Evolutionary conservation across 192 early-diverging fungal genomes (phyloP).

Genomic region (Podila minutissima): DNA sequence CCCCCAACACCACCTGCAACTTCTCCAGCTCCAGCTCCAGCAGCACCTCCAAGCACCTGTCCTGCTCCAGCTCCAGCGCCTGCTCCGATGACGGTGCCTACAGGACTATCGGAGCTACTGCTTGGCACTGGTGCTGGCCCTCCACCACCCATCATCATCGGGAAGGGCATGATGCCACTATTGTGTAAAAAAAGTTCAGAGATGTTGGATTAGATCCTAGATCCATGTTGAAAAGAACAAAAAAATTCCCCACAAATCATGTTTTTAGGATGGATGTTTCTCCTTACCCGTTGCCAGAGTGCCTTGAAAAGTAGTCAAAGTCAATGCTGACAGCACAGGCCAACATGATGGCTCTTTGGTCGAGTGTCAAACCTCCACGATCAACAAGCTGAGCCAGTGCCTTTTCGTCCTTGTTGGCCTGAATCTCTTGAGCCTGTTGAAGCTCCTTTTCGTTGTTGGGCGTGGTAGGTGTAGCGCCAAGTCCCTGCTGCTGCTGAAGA

Average conservation of each 20-base stretch:
- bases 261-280: background rate
- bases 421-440: conserved; percentile 18
- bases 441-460: conserved; percentile 10
- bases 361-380: conserved; percentile 67
- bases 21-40: conserved; percentile 12
- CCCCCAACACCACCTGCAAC: conserved; percentile 14
- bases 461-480: conserved; percentile 14
- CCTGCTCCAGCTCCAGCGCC: conserved; percentile 31
- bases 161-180: conserved; percentile 53
- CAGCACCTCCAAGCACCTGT: conserved; percentile 24
- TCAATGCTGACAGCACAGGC: conserved; percentile 88
- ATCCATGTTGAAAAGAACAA: background rate
- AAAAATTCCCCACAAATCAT: background rate
- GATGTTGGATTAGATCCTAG: background rate
- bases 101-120: conserved; percentile 14
- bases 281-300: conserved; percentile 62
- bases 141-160: conserved; percentile 57
- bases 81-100: conserved; percentile 28
- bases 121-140: conserved; percentile 41
- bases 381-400: conserved; percentile 34
- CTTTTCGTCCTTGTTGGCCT: conserved; percentile 27
- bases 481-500: conserved; percentile 34
- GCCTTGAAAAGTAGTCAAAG: conserved; percentile 88
- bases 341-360: conserved; percentile 84
- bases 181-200: background rate